phyloP scores from a whole-genome alignment of 129 eudicot genomes.

The Heracleum sosnowskyi region DNA sequence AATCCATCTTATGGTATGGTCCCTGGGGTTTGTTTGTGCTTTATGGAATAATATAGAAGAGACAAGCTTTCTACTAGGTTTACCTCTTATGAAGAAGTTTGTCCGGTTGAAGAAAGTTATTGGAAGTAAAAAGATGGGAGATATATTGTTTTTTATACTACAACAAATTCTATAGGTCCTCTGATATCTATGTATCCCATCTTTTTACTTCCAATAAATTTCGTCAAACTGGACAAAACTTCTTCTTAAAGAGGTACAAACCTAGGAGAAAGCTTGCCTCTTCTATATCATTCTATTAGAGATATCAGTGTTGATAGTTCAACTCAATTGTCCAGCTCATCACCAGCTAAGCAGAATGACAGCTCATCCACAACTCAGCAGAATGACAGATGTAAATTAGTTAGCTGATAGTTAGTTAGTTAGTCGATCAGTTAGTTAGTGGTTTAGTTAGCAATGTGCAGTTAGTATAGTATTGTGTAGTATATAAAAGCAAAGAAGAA shows the following conservation, averaged over 20 bases:
- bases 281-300: conserved; percentile 56
- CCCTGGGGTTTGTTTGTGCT: conserved; percentile 34
- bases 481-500: no score
- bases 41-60: conserved; percentile 49
- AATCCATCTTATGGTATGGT: conserved; percentile 22
- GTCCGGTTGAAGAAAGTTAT: conserved; percentile 37
- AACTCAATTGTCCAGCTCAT: no score
- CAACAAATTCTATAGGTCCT: conserved; percentile 40
- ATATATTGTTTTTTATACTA: conserved; percentile 43
- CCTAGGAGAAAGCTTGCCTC: conserved; percentile 60
- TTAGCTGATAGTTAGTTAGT: no score
- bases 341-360: no score
- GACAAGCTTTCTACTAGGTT: conserved; percentile 57
- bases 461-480: no score
- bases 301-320: no score
- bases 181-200: no score
- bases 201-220: conserved; percentile 50
- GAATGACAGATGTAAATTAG: no score
- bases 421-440: no score
- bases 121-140: conserved; percentile 51
- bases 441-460: no score
- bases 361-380: no score
- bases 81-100: conserved; percentile 62
- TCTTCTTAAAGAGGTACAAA: conserved; percentile 57
- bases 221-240: conserved; percentile 42